Evolutionary conservation across 2,329 filamentous ascomycete species (phyloP), one percentile per base, ranked within the genome.

Genomic region (Colletotrichum cordylinicola): DNA sequence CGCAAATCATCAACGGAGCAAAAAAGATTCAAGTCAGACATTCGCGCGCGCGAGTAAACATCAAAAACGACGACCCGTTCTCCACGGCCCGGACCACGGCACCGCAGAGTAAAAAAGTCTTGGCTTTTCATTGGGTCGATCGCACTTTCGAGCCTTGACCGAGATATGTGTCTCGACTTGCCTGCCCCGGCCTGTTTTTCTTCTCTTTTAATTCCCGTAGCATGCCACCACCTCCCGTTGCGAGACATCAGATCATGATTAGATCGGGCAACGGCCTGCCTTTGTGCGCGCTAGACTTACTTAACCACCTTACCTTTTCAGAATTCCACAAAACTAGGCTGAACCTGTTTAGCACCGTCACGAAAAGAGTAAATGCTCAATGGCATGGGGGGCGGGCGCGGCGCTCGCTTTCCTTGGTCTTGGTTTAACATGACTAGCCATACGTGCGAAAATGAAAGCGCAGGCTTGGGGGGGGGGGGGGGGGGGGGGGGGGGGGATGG

Each of bases 11-110:
- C 39, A 48, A 48, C 39, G 39, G 39, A n/a, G 18, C 39, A 48
- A n/a, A n/a, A 43, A 48, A 43, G 39, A 18, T 8, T 35, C 33
- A n/a, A 43, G 39, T n/a, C 10, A 31, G 58, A 31, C 31, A 62
- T 37, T 48, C 39, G 58, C 31, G 27, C 31, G 31, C 58, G 31
- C 58, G 58, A 62, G 58, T 62, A 37, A 62, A 56, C 67, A 48
- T 16, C 18, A 48, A 48, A 48, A 13, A 35, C 39, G 39, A 48
- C 39, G 18, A 21, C n/a, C 27, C 56, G 18, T 35, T 70, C 39
- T 66, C 69, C 60, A 56, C 60, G 69, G 31, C 43, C 69, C 60
- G 69, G 60, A 71, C n/a, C 60, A 56, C 69, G 60, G 69, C 69
- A 71, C 61, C 21, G 31, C 52, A 12, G 12, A 35, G 27, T n/a